These are phyloP conservation scores for Saturnispora gosingensis DNA, from an alignment of 805 yeast species.

Conservation along the genomic window DNA sequence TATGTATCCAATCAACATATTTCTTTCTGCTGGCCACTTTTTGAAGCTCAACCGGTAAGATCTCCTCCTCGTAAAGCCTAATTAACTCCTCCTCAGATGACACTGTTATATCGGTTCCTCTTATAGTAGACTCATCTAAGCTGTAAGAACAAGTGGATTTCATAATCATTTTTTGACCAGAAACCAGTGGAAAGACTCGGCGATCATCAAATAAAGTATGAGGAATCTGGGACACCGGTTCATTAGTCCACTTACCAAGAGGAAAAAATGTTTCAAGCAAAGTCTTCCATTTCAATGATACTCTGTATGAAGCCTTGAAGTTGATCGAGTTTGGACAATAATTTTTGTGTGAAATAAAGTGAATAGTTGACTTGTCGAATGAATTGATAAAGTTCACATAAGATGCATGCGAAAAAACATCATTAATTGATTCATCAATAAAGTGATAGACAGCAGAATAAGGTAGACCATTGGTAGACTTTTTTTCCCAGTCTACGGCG, in stretches of 20 bases:
- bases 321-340: constrained; percentile 54
- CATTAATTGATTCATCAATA: constrained; percentile 44
- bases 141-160: constrained; percentile 13
- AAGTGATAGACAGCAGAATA: constrained; percentile 61
- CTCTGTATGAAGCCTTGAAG: constrained; percentile 45
- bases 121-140: constrained; percentile 4
- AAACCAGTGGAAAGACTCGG: constrained; percentile 22
- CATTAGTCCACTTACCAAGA: constrained; percentile 28
- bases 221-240: constrained; percentile 24
- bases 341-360: constrained; percentile 64
- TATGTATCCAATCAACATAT: constrained; percentile 6
- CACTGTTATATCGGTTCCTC: constrained; percentile 2
- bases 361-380: constrained; percentile 45
- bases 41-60: constrained; percentile 11
- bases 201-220: neutral
- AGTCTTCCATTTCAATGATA: constrained; percentile 48
- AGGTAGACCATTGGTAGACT: constrained; percentile 6
- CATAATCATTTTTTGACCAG: constrained; percentile 22
- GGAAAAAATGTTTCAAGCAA: constrained; percentile 38
- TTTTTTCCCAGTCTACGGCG: constrained; percentile 17
- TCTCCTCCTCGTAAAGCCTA: constrained; percentile 22
- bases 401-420: constrained; percentile 32
- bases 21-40: constrained; percentile 8
- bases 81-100: constrained; percentile 21
- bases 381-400: constrained; percentile 43